Conservation (phyloP, 2,329 filamentous ascomycete species). For the Pleurostoma richardsiae region DNA sequence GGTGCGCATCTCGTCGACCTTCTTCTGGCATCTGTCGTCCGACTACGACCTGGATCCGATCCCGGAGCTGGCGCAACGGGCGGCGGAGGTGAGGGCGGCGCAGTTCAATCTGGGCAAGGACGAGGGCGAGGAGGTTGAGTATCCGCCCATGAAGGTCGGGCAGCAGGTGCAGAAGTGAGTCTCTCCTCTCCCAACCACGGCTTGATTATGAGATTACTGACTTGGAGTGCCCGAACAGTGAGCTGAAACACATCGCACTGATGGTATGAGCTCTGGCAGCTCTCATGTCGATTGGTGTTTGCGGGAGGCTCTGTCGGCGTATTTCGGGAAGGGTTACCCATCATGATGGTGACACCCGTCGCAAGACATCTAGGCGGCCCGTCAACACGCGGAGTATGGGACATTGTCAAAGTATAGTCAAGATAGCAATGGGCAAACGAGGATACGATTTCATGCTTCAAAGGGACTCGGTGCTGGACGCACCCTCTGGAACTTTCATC, state of each 20-base stretch:
- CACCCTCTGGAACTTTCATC: too few relatives aligned
- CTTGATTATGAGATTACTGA: constrained; percentile 8
- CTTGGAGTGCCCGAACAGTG: constrained; percentile 20
- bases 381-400: too few relatives aligned
- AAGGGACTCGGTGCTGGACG: too few relatives aligned
- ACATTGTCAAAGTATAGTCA: too few relatives aligned
- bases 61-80: constrained; percentile 38
- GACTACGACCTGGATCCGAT: constrained; percentile 51
- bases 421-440: too few relatives aligned
- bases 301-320: too few relatives aligned
- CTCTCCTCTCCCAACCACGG: neutral
- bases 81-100: constrained; percentile 36
- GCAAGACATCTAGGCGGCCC: too few relatives aligned
- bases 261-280: constrained; percentile 30
- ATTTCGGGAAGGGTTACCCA: too few relatives aligned
- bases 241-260: constrained; percentile 48
- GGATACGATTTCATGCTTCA: too few relatives aligned
- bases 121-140: constrained; percentile 44
- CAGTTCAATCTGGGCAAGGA: constrained; percentile 45
- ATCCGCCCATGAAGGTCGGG: constrained; percentile 52
- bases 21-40: constrained; percentile 56
- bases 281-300: too few relatives aligned
- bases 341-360: too few relatives aligned
- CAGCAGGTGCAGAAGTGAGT: constrained; percentile 52
- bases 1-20: constrained; percentile 53